Evolutionary conservation across 164 flowering plant species (phyloP).

Genomic region (Euptelea pleiosperma): DNA sequence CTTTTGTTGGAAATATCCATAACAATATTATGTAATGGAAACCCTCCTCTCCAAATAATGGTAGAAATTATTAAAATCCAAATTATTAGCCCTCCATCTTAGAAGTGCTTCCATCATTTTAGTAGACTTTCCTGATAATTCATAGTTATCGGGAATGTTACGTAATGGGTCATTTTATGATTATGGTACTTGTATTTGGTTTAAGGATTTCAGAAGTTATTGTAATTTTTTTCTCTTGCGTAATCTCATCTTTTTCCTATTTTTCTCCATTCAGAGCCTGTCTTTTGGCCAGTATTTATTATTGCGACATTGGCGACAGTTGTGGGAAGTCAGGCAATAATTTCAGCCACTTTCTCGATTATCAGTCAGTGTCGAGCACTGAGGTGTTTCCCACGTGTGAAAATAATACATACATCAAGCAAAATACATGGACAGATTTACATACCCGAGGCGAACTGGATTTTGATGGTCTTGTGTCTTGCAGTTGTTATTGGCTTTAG

Average conservation of each 20-base stretch:
- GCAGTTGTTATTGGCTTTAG: slow-evolving; percentile 49
- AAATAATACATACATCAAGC: slow-evolving; percentile 62
- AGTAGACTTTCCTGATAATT: no score
- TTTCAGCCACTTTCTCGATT: slow-evolving; percentile 67
- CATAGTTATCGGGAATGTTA: no score
- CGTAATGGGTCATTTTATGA: no score
- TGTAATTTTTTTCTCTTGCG: no score
- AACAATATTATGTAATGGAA: no score
- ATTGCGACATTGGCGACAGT: slow-evolving; percentile 61
- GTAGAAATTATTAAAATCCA: no score
- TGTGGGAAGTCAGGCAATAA: slow-evolving; percentile 69
- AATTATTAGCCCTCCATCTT: no score
- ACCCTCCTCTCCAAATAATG: no score
- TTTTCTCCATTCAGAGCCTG: slow-evolving; percentile 17
- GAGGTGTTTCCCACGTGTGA: slow-evolving; percentile 68
- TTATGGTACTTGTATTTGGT: no score
- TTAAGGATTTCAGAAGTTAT: no score
- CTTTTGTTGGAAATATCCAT: no score
- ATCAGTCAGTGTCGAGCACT: slow-evolving; percentile 66
- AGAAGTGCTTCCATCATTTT: no score
- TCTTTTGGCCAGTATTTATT: slow-evolving; percentile 61
- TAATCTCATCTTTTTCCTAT: not conserved
- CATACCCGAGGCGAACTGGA: slow-evolving; percentile 79
- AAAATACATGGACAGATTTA: slow-evolving; percentile 66
- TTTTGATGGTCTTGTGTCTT: slow-evolving; percentile 53